These are phyloP conservation scores for Chalara sp. DNA, from an alignment of 2,329 filamentous ascomycete species.

Conservation along the genomic window DNA sequence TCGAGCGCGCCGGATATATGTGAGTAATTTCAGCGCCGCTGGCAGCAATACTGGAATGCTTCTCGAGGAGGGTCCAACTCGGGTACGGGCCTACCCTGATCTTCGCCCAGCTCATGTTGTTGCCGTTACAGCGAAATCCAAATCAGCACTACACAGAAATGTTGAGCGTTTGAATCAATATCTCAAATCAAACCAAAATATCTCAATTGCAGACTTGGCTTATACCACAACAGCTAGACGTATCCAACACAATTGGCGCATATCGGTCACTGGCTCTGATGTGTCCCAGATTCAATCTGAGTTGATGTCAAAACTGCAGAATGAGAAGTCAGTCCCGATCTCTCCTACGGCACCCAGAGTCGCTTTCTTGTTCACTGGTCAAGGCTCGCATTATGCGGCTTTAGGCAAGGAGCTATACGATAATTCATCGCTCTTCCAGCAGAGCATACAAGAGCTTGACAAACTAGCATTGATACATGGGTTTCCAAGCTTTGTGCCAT, in stretches of 20 bases:
- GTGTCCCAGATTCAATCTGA: constrained; percentile 25
- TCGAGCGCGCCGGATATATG: constrained; percentile 30
- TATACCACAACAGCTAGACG: constrained; percentile 33
- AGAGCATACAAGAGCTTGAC: constrained; percentile 7
- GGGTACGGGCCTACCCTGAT: constrained; percentile 28
- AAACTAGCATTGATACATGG: constrained; percentile 6
- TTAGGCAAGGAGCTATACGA: constrained; percentile 8
- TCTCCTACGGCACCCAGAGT: constrained; percentile 23
- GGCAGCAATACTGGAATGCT: constrained; percentile 27
- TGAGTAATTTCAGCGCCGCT: constrained; percentile 39
- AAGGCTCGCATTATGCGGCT: constrained; percentile 33
- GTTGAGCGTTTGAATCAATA: constrained; percentile 5
- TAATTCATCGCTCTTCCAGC: constrained; percentile 29
- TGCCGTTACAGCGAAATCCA: constrained; percentile 38
- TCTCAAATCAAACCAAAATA: constrained; percentile 6
- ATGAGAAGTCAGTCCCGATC: not conserved
- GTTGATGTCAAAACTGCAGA: constrained; percentile 23
- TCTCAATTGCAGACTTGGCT: constrained; percentile 3
- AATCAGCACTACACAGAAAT: constrained; percentile 6
- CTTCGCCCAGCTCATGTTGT: constrained; percentile 37
- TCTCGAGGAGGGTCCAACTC: constrained; percentile 27
- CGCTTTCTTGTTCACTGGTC: constrained; percentile 33
- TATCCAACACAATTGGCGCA: constrained; percentile 49
- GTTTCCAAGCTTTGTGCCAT: constrained; percentile 11
- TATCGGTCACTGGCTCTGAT: constrained; percentile 37